Base-by-base conservation (phyloP, 371 early-diverging fungal species). In the Mucor mucedo region DNA sequence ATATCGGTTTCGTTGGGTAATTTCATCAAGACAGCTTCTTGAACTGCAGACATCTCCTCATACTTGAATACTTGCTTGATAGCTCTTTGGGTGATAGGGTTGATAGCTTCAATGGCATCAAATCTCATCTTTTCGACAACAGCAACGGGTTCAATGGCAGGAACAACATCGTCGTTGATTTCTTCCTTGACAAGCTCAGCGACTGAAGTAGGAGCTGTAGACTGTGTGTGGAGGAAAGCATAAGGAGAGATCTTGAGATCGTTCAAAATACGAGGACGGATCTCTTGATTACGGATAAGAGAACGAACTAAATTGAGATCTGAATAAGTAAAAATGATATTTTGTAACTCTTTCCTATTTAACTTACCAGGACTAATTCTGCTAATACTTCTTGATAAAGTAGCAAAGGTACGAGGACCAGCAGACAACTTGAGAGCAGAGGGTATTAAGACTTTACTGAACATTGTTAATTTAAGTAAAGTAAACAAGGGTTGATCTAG, bases 1-100 rank as follows among this genome's bases (percentile, higher is more conserved):
- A 95, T 80, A 67, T 97, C 95, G 3, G 70, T 66, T n/a, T 81
- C 73, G 29, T 89, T 87, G 6, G 97, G 97, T 27, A 93, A 58
- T 33, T 79, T 68, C 4, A 84, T 78, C 41, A 95, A 75, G 3
- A 97, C 91, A 50, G 87, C 88, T 35, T 90, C 79, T 70, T 97
- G 97, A 4, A 95, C 95, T 62, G 86, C 75, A 55, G 95, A 90
- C 87, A 93, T 93, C 28, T 70, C 74, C 50, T 86, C 76, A 67
- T 90, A 95, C 63, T 85, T 80, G 80, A 96, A 93, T 3, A 85
- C 79, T 29, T 70, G 62, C 41, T 74, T 68, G 11, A 96, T 64
- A 3, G 95, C 90, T 54, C 70, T 76, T 70, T 84, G 77, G n/a
- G 89, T 91, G 21, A 73, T 70, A 28, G 78, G 77, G 60, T 85